Conservation (phyloP, 176 grass and related monocot genomes). For the Oropetium thomaeum region DNA sequence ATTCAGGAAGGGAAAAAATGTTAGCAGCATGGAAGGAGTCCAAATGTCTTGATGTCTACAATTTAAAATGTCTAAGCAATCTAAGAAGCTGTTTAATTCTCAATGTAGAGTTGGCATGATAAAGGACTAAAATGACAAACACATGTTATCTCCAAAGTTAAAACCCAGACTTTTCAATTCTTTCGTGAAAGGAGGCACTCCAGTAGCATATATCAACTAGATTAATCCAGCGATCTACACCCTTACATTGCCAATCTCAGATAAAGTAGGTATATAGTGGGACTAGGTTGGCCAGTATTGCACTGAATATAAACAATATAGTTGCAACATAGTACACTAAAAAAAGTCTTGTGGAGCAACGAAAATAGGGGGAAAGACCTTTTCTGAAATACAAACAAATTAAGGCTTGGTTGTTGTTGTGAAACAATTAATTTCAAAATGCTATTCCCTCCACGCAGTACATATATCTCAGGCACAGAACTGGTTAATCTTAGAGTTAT, state of each 20-base stretch:
- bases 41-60: neutral
- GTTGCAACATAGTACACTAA: neutral
- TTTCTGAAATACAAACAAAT: neutral
- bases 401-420: too few relatives aligned
- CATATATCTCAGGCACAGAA: neutral
- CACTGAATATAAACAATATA: neutral
- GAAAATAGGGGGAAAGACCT: neutral
- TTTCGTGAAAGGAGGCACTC: neutral
- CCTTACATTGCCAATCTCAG: neutral
- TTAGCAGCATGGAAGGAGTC: neutral
- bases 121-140: too few relatives aligned
- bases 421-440: neutral
- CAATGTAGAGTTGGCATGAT: neutral
- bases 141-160: too few relatives aligned
- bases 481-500: neutral
- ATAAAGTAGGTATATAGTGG: neutral
- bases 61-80: neutral
- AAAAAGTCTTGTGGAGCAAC: neutral
- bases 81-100: neutral
- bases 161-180: neutral
- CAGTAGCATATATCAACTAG: neutral
- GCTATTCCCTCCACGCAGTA: neutral
- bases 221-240: neutral
- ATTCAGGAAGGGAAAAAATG: neutral
- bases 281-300: neutral